phyloP scores from a whole-genome alignment of 768 basidiomycete species.

The Collybia sordida region DNA sequence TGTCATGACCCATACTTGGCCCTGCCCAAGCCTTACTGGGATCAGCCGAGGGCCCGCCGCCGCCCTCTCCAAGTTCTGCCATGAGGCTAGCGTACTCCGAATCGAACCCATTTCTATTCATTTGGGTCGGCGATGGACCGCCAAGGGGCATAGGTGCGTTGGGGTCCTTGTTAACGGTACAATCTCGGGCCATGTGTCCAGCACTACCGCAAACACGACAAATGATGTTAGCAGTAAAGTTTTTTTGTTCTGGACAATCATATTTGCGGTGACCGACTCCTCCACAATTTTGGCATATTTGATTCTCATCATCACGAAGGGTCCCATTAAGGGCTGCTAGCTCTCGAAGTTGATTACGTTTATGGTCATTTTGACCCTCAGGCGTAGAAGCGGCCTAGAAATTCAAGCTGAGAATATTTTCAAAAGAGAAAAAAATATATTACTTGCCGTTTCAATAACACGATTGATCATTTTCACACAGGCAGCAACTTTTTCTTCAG shows the following conservation, averaged over 20 bases:
- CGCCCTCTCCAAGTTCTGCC: conserved; percentile 94
- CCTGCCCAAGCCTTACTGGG: conserved; percentile 53
- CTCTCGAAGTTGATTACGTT: conserved; percentile 97
- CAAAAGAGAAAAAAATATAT: background rate
- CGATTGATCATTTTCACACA: conserved; percentile 96
- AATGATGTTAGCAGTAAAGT: conserved; percentile 99
- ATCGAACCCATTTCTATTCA: conserved; percentile 82
- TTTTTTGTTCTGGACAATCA: conserved; percentile 97
- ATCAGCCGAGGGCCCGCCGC: conserved; percentile 53
- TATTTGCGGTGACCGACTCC: conserved; percentile 96
- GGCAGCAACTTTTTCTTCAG: conserved; percentile 84
- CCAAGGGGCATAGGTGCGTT: conserved; percentile 53
- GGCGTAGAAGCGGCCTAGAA: conserved; percentile 94
- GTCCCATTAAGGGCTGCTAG: conserved; percentile 97
- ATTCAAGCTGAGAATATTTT: conserved; percentile 1
- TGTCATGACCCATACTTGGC: conserved; percentile 57
- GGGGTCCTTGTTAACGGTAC: conserved; percentile 90
- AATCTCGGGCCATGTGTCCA: conserved; percentile 99
- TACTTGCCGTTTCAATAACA: conserved; percentile 93
- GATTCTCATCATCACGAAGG: conserved; percentile 98
- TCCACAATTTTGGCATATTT: conserved; percentile 97
- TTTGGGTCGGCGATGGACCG: conserved; percentile 47
- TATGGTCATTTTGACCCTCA: conserved; percentile 99
- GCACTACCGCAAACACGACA: conserved; percentile 98
- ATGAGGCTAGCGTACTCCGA: conserved; percentile 97